Conservation (phyloP, 768 basidiomycete genomes). For the Epithele typhae region DNA sequence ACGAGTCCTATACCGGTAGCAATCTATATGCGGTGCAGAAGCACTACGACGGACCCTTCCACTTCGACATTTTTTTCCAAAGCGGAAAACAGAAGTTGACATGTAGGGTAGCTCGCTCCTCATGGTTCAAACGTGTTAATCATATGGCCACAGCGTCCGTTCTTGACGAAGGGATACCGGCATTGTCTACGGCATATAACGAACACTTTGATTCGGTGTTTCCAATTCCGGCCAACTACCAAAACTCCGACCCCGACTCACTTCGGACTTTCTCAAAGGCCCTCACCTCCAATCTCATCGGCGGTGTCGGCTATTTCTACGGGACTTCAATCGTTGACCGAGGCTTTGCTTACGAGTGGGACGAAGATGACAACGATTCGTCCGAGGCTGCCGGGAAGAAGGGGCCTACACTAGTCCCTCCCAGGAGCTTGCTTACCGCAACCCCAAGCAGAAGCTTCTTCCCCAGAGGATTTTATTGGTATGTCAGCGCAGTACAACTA, state of each 20-base stretch:
- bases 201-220: constrained; percentile 67
- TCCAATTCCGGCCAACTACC: constrained; percentile 57
- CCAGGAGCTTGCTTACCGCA: constrained; percentile 77
- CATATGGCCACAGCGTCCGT: constrained; percentile 36
- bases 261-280: constrained; percentile 78
- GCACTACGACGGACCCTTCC: constrained; percentile 76
- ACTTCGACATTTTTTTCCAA: constrained; percentile 88
- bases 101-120: constrained; percentile 39
- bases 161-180: constrained; percentile 67
- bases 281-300: constrained; percentile 87
- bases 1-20: constrained; percentile 66
- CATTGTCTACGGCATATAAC: constrained; percentile 56
- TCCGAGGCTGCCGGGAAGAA: constrained; percentile 36
- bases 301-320: constrained; percentile 94
- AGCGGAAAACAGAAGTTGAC: constrained; percentile 61
- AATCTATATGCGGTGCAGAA: constrained; percentile 90
- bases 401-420: constrained; percentile 69
- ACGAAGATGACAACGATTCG: constrained; percentile 59
- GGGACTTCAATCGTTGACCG: constrained; percentile 85
- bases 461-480: constrained; percentile 97
- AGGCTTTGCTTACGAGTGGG: constrained; percentile 88
- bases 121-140: neutral
- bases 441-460: constrained; percentile 97
- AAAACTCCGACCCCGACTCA: constrained; percentile 39
- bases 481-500: constrained; percentile 7